Evolutionary conservation across 2,329 filamentous ascomycete genomes (phyloP), one percentile per base, ranked within the genome.

Genomic region (Stagonosporopsis rhizophila): DNA sequence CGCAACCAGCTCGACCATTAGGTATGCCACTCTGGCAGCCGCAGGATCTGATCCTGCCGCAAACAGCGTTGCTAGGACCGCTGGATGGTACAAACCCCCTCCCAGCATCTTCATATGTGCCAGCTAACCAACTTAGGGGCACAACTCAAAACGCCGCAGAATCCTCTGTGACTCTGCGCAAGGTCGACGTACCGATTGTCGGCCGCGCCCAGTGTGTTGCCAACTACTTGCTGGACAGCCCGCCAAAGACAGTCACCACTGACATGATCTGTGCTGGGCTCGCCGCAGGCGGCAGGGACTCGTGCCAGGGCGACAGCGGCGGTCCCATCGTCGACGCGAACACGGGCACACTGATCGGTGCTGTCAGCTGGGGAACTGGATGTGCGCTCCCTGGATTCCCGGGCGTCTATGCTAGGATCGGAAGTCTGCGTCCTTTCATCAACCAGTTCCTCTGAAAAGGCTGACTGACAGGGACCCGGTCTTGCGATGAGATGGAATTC

Each of bases 281-380:
- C 6, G 12, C 56, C 6, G 41, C 47, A 11, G 69, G 69, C 44
- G 68, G 67, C 42, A 67, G 64, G 60, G 69, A 72, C 61, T 72
- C 69, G 19, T 72, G 69, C 67, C 69, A 72, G 64, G 69, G 69
- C 47, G 69, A 72, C 61, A 61, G 54, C 41, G 69, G 69, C 37
- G 69, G 69, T 35, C 68, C 69, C 20, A 59, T 71, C 14, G 52
- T 69, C 47, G 49, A 68, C 44, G 45, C 55, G 23, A 52, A 52
- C 38, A 50, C 30, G 2, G 51, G 51, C 6, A 46, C 46, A 1
- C 38, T 65, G 27, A 38, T 62, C n/a, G 65, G 65, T 42, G 22
- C 59, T 41, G 65, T 68, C 30, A 66, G 63, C 32, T 68, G 65
- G 65, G 65, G 65, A 39, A 52, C 62, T 23, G 68, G 67, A 19